These are phyloP conservation scores for Globisporangium paddicum DNA, from an alignment of 352 stramenopile genomes.

Conservation along the genomic window DNA sequence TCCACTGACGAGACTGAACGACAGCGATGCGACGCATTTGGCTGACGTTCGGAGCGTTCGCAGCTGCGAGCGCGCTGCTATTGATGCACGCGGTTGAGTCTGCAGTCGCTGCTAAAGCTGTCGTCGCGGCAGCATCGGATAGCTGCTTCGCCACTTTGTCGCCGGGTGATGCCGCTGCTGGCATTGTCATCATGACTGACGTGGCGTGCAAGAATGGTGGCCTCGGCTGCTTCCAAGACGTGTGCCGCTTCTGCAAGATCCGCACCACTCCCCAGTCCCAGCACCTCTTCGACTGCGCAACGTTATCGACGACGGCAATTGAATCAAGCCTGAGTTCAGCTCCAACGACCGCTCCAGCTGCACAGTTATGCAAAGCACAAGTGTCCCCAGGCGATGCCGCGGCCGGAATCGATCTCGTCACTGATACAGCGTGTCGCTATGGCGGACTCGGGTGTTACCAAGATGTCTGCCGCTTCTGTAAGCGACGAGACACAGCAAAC, in stretches of 20 bases:
- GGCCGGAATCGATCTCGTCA: slow-evolving; percentile 12
- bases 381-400: slow-evolving; percentile 11
- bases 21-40: not conserved
- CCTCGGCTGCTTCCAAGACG: slow-evolving; percentile 18
- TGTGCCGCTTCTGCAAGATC: slow-evolving; percentile 21
- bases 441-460: slow-evolving; percentile 16
- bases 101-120: not conserved
- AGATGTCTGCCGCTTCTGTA: slow-evolving; percentile 16
- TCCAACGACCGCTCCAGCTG: not conserved
- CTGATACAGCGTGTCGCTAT: slow-evolving; percentile 7
- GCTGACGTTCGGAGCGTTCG: not conserved
- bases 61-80: not conserved
- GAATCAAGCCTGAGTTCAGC: not conserved
- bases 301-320: not conserved
- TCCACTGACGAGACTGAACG: not conserved
- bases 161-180: slow-evolving; percentile 10
- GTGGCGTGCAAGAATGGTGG: slow-evolving; percentile 11
- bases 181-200: slow-evolving; percentile 18
- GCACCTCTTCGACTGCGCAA: slow-evolving; percentile 12
- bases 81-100: not conserved
- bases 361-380: not conserved
- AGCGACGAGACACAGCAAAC: slow-evolving; percentile 3
- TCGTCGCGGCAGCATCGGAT: not conserved
- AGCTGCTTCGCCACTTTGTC: not conserved
- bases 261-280: slow-evolving; percentile 10